Base-by-base conservation (phyloP, 495 filamentous ascomycete species). In the Halenospora varia region DNA sequence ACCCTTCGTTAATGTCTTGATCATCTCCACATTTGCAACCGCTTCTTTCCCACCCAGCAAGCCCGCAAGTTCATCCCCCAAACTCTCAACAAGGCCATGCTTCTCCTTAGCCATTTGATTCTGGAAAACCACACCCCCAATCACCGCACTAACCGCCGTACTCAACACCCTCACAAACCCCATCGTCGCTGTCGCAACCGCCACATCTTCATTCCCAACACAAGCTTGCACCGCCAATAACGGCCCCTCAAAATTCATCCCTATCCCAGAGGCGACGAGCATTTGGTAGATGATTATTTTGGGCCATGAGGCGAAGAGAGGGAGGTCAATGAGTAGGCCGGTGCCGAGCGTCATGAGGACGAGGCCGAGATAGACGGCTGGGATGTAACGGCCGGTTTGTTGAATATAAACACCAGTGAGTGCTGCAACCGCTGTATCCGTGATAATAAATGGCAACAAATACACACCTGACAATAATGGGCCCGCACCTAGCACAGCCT, bases 401-500 rank as follows among this genome's bases (percentile, higher is more conserved):
- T 82, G 81, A 69, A 95, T 93, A 64, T 84, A 72, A 53, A 88
- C 63, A 25, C 91, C 92, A 0, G 82, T 85, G 1, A 77, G 82
- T n/a, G 88, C 88, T 19, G 75, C 64, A 60, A 89, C 39, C 60
- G 88, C 39, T 19, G 88, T 88, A 13, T 95, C 78, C 0, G 83
- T 75, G 50, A 95, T 64, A 15, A 85, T 88, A 60, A 85, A 85
- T 2, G 91, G 88, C 10, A 96, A 78, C 18, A 91, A 74, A 67
- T 91, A 91, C 41, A 95, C 85, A 25, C 91, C 92, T 25, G 84
- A 88, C 4, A 88, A 68, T 56, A 96, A 81, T 0, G 91, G 88
- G 11, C 78, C 73, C 10, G 84, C 82, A 2, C 88, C 84, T 6
- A 92, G 81, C 11, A 90, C 88, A 35, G 84, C 80, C 68, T 90